Conservation (phyloP, 2,329 filamentous ascomycete species). For the Colletotrichum sp. region DNA sequence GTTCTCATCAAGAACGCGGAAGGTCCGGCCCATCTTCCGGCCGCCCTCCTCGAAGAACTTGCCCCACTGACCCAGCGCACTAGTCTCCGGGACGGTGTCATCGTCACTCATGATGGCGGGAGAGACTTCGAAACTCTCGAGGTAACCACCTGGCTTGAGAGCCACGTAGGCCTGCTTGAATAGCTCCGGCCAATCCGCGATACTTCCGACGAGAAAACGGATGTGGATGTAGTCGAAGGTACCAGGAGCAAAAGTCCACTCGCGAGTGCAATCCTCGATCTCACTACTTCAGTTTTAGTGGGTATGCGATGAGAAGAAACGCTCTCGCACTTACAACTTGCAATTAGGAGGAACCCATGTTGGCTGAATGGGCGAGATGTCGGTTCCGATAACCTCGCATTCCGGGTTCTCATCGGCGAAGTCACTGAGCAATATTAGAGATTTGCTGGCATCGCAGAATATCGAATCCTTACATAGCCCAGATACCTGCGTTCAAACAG, state of each 20-base stretch:
- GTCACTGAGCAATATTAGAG: conserved; percentile 44
- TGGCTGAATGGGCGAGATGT: conserved; percentile 64
- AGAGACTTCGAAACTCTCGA: conserved; percentile 43
- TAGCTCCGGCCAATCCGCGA: conserved; percentile 57
- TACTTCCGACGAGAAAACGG: conserved; percentile 56
- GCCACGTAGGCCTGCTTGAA: conserved; percentile 53
- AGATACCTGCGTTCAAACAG: conserved; percentile 1
- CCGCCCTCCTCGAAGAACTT: conserved; percentile 37
- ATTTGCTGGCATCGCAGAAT: too few relatives aligned
- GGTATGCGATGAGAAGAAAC: background rate
- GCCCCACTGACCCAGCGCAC: conserved; percentile 37
- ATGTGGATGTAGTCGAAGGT: conserved; percentile 65
- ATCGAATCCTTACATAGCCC: conserved; percentile 6
- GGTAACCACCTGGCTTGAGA: conserved; percentile 52
- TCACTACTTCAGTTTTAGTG: conserved; percentile 31
- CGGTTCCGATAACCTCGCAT: conserved; percentile 54
- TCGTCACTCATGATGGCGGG: conserved; percentile 32
- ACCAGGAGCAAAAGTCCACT: conserved; percentile 50
- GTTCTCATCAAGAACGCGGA: conserved; percentile 33
- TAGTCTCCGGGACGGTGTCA: conserved; percentile 29
- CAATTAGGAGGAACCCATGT: conserved; percentile 60
- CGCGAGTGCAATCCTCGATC: conserved; percentile 64
- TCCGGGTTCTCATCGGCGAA: conserved; percentile 47
- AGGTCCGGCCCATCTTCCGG: conserved; percentile 33
- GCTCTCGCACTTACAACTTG: conserved; percentile 37